phyloP scores from a whole-genome alignment of 306 rosid species.

The Cucurbita ficifolia region DNA sequence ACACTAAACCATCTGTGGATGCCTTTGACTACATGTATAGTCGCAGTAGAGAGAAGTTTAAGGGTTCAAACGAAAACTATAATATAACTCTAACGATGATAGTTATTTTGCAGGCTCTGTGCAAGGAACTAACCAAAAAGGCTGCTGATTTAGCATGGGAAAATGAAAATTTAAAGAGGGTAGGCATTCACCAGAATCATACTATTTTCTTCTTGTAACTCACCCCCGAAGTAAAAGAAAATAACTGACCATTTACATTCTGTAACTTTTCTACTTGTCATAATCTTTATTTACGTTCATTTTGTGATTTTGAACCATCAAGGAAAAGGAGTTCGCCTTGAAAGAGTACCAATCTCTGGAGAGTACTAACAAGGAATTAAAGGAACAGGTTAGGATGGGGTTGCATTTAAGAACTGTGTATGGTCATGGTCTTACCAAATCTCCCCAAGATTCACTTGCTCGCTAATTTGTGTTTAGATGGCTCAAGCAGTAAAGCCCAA shows the following conservation, averaged over 20 bases:
- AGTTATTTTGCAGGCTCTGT: constrained; percentile 50
- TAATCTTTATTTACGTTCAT: constrained; percentile 8
- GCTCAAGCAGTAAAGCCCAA: constrained; percentile 27
- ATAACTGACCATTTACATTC: neutral
- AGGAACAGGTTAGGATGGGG: constrained; percentile 47
- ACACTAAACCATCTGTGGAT: neutral
- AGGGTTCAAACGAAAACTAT: neutral
- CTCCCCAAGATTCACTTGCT: constrained; percentile 6
- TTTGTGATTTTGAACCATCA: constrained; percentile 22
- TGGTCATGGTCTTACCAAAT: neutral
- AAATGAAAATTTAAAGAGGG: constrained; percentile 68
- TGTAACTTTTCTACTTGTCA: constrained; percentile 4
- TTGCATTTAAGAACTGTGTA: constrained; percentile 8
- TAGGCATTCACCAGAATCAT: constrained; percentile 8
- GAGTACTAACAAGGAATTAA: constrained; percentile 56
- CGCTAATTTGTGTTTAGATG: constrained; percentile 31
- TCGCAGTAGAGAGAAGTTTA: neutral
- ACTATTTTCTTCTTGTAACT: neutral
- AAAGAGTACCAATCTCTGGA: constrained; percentile 63
- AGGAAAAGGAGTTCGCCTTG: constrained; percentile 76
- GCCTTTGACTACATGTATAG: neutral
- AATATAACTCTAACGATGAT: neutral
- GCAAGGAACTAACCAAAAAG: constrained; percentile 66
- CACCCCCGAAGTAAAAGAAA: neutral
- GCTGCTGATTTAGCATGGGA: constrained; percentile 62